Evolutionary conservation across 257 asterid genomes (phyloP).

Genomic region (Solanum sparsipilum): DNA sequence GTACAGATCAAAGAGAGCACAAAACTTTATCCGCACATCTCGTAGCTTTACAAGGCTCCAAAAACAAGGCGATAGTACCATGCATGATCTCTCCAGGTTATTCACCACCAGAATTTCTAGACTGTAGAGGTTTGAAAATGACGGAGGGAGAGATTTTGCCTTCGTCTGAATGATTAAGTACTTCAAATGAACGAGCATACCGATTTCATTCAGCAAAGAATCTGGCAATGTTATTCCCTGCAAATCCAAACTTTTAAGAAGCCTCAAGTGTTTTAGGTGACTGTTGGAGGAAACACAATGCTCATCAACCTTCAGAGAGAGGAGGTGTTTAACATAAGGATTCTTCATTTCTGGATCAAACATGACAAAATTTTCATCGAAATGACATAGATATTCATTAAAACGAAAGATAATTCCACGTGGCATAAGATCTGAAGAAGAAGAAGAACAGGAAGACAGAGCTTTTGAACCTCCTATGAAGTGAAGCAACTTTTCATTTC

Average conservation of each 20-base stretch:
- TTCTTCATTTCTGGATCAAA: background rate
- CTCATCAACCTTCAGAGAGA: background rate
- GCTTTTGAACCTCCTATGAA: background rate
- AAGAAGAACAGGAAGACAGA: background rate
- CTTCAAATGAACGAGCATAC: background rate
- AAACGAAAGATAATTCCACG: background rate
- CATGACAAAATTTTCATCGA: background rate
- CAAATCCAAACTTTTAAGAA: background rate
- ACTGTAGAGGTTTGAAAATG: background rate
- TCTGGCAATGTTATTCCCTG: background rate
- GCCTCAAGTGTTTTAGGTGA: slow-evolving; percentile 1
- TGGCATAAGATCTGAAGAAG: background rate
- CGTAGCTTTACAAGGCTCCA: background rate
- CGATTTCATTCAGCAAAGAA: background rate
- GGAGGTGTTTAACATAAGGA: background rate
- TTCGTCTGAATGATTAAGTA: background rate
- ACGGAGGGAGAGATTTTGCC: background rate
- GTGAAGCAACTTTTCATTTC: background rate
- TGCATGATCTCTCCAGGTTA: background rate
- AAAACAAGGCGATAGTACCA: background rate
- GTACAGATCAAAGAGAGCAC: background rate
- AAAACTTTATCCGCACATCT: background rate
- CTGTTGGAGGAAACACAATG: background rate
- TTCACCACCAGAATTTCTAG: background rate
- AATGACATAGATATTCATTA: background rate